Evolutionary conservation across 2,329 filamentous ascomycete species (phyloP), one percentile per base, ranked within the genome.

Genomic region (Cryoendolithus antarcticus): DNA sequence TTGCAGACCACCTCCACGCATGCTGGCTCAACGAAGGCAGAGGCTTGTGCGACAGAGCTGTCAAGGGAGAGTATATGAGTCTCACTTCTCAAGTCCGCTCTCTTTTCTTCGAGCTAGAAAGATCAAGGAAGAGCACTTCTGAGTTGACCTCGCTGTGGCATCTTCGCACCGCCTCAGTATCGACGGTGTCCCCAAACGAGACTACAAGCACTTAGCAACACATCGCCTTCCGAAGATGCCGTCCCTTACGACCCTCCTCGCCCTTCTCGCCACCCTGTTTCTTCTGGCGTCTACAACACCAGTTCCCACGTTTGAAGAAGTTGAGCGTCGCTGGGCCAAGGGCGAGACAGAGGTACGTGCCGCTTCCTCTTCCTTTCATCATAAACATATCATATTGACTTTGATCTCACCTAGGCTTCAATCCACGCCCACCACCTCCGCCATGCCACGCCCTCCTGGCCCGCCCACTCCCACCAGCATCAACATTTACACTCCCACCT

Each of bases 331-430:
- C 12, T 56, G 52, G 53, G 44, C 45, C 8, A 39, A 44, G 13
- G 53, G 52, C 19, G 37, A 51, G 33, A 46, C 49, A 37, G 53
- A 56, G 38, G 52, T 56, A 51, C 35, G 46, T 45, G 9, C 33
- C 31, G 10, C 30, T 33, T 11, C 30, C 40, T 12, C 27, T 29
- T 30, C 34, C 32, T 19, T 21, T 9, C 11, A 19, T 15, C 28
- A 28, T 10, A 15, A n/a, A 11, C n/a, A 10, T 32, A 34, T n/a
- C 28, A 10, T 24, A 15, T 30, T 28, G 24, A 34, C 28, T 28
- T 10, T 28, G 6, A 29, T 10, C 30, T 34, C 4, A 7, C 9
- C 29, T 9, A 49, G 45, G 39, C 43, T 32, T 33, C 46, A 11
- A 49, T 49, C 37, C 47, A 51, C 40, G 44, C 43, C 11, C 9